Conservation (phyloP, 345 rosid species). For the Microcos paniculata region DNA sequence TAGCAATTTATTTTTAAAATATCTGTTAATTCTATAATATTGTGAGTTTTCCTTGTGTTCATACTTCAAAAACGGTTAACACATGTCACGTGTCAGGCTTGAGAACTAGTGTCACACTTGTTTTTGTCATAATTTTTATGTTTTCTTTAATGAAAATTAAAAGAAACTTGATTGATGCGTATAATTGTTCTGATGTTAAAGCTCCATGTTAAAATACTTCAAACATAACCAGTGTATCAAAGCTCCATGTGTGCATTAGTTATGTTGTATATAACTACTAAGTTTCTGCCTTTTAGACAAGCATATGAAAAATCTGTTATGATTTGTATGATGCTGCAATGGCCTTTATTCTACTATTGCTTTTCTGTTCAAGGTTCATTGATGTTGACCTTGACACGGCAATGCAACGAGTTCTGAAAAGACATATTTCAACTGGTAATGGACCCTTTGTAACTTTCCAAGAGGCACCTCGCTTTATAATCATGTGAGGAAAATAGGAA, state of each 20-base stretch:
- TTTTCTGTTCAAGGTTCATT: slow-evolving; percentile 55
- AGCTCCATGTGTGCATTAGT: not conserved
- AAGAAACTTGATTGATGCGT: not conserved
- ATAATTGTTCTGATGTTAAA: not conserved
- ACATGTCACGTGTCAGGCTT: not conserved
- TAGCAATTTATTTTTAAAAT: not conserved
- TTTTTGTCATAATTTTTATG: not conserved
- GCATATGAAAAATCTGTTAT: not conserved
- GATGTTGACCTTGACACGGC: slow-evolving; percentile 71
- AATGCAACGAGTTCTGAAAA: slow-evolving; percentile 70
- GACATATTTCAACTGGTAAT: slow-evolving; percentile 81
- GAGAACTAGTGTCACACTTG: not conserved
- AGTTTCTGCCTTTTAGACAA: not conserved
- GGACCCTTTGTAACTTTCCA: not conserved
- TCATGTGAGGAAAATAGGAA: not conserved
- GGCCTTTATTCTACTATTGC: slow-evolving; percentile 11
- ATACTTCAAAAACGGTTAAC: not conserved
- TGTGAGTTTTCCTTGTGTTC: not conserved
- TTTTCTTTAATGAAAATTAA: not conserved
- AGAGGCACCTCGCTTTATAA: not conserved
- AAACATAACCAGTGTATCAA: not conserved
- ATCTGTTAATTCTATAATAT: not conserved
- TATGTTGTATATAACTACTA: not conserved
- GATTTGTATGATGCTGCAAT: not conserved
- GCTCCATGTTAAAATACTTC: not conserved